phyloP scores from a whole-genome alignment of 176 grass and related monocot species.

The Ensete ventricosum region DNA sequence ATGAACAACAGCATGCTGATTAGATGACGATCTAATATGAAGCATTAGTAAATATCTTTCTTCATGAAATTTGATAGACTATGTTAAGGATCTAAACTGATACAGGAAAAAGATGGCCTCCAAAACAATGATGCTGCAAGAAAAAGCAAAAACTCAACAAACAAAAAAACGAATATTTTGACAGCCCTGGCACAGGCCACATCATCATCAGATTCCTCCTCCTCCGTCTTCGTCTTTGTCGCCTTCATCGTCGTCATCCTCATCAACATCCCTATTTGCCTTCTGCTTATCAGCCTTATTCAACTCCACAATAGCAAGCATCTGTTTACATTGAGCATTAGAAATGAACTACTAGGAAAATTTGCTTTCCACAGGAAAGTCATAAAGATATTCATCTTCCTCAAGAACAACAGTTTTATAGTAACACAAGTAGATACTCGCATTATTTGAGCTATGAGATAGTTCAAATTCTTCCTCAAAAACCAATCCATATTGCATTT shows the following conservation, averaged over 20 bases:
- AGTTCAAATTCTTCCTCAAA: slow-evolving; percentile 81
- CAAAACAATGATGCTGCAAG: neutral
- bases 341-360: slow-evolving; percentile 11
- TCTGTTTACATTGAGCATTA: neutral
- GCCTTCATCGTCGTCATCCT: slow-evolving; percentile 19
- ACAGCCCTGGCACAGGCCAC: slow-evolving; percentile 8
- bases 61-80: too few species aligned
- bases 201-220: slow-evolving; percentile 21
- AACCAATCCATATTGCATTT: slow-evolving; percentile 63
- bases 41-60: neutral
- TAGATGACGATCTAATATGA: neutral
- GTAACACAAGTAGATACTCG: slow-evolving; percentile 53
- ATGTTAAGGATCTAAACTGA: neutral
- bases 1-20: neutral
- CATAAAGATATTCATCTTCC: slow-evolving; percentile 56
- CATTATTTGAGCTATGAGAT: slow-evolving; percentile 59
- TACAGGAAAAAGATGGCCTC: neutral
- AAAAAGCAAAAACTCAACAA: neutral
- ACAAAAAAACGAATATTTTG: too few species aligned
- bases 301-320: slow-evolving; percentile 3
- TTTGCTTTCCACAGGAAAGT: neutral
- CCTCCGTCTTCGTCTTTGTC: slow-evolving; percentile 7
- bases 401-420: slow-evolving; percentile 45
- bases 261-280: slow-evolving; percentile 34
- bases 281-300: slow-evolving; percentile 24